Conservation (phyloP, 139 green algal genomes). For the Ettlia oleoabundans region DNA sequence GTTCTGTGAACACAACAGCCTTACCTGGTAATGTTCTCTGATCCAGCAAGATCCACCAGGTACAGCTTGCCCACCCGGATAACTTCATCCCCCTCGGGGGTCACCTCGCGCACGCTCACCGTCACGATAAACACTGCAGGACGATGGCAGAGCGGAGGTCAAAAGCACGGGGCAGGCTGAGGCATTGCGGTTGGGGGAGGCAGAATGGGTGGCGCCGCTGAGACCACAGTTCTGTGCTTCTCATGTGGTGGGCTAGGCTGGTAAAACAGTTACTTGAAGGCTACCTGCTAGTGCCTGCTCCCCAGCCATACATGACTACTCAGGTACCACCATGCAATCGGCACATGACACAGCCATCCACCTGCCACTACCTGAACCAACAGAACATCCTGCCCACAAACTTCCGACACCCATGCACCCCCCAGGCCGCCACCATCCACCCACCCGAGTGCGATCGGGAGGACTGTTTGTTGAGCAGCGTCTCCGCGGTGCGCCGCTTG, state of each 20-base stretch:
- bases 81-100: conserved; percentile 94
- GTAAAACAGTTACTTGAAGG: no score
- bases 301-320: not conserved
- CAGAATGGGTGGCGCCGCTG: no score
- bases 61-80: conserved; percentile 99
- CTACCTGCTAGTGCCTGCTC: no score
- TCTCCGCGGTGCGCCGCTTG: conserved; percentile 93
- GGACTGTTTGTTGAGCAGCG: conserved; percentile 97
- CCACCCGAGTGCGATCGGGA: conserved; percentile 85
- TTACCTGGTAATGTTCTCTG: conserved; percentile 92
- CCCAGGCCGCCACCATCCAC: no score
- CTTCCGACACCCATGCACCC: no score
- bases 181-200: no score
- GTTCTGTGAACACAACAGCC: no score
- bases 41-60: conserved; percentile 97
- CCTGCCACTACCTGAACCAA: not conserved
- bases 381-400: no score
- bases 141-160: no score
- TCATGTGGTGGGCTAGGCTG: no score
- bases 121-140: conserved; percentile 52
- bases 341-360: not conserved
- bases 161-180: not conserved
- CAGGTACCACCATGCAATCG: not conserved
- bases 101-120: conserved; percentile 88
- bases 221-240: no score